Percentiles rank a stretch among this genome's conserved stretches.
Evolutionary conservation across 1,284 basidiomycete species (phyloP).

Genomic region (Tremellales sp.): DNA sequence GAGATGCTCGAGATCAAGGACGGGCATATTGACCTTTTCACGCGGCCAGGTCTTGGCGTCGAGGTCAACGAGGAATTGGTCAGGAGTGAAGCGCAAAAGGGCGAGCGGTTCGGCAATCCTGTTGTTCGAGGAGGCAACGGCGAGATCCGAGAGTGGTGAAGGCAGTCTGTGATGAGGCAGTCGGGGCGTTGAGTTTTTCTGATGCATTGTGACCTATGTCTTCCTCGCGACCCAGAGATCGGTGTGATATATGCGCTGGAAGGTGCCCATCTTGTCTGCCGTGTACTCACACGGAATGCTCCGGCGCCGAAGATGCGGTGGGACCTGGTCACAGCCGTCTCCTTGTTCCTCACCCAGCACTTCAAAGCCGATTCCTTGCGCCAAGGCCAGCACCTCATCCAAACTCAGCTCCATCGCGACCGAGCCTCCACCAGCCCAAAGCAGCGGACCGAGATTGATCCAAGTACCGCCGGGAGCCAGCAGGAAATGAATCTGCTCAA

Average conservation of each 20-base stretch:
- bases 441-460: constrained; percentile 7
- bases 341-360: background rate
- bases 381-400: background rate
- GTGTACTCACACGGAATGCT: constrained; percentile 6
- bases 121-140: too few relatives aligned
- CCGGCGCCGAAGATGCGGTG: background rate
- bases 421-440: constrained; percentile 3
- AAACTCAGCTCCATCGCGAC: constrained; percentile 5
- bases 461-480: constrained; percentile 3
- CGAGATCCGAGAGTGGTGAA: too few relatives aligned
- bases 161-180: too few relatives aligned
- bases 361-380: constrained; percentile 1
- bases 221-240: constrained; percentile 8
- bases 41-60: constrained; percentile 26
- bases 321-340: background rate
- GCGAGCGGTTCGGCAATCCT: too few relatives aligned
- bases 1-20: constrained; percentile 33
- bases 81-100: too few relatives aligned
- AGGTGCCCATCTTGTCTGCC: constrained; percentile 5
- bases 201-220: background rate
- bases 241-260: constrained; percentile 5
- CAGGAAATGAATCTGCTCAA: constrained; percentile 5
- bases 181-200: too few relatives aligned
- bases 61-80: constrained; percentile 32
- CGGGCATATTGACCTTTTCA: constrained; percentile 24